Evolutionary conservation across 1,139 yeast species (phyloP), one percentile per base, ranked within the genome.

Genomic region (Protomyces gravidus): DNA sequence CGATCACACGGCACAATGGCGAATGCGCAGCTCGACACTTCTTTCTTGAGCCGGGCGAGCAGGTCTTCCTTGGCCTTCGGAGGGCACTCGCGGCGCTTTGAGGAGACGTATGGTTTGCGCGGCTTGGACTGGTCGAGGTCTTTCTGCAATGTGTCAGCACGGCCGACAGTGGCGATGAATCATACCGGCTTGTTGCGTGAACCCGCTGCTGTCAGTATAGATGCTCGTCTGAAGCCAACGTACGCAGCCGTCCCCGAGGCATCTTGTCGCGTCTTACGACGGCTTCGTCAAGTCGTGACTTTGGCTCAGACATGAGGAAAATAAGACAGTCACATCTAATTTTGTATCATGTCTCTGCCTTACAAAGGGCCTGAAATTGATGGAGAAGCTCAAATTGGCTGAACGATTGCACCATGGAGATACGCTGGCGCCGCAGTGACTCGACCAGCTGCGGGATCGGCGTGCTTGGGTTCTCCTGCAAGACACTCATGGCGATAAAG

Each of bases 401-500:
- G 47, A 58, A 56, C 23, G 64, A 39, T 52, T 55, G 63, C 1
- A 50, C 60, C 56, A 55, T 55, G 36, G 55, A 40, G 32, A 55
- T 52, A 17, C 58, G 60, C 47, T 53, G 61, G 27, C 23, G 26
- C 7, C 62, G 50, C 19, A 53, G 51, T 15, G 27, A 15, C 19
- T 55, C 58, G 30, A 59, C 50, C 23, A 49, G 32, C n/a, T 36
- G 49, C 25, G 32, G 17, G 7, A 53, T n/a, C 30, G 40, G 50
- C 11, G 23, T 40, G n/a, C 19, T 9, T 30, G 57, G 45, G 2
- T 17, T 13, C 5, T 52, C 46, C 19, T 77, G 68, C 36, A 82
- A 71, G 65, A 82, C 80, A 68, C 86, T 90, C 55, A 84, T 69
- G 1, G 87, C 83, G 23, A 87, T 81, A 67, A 82, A 86, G 0